Evolutionary conservation across 2,329 filamentous ascomycete genomes (phyloP), one percentile per base, ranked within the genome.

Genomic region (Pleurostoma richardsiae): DNA sequence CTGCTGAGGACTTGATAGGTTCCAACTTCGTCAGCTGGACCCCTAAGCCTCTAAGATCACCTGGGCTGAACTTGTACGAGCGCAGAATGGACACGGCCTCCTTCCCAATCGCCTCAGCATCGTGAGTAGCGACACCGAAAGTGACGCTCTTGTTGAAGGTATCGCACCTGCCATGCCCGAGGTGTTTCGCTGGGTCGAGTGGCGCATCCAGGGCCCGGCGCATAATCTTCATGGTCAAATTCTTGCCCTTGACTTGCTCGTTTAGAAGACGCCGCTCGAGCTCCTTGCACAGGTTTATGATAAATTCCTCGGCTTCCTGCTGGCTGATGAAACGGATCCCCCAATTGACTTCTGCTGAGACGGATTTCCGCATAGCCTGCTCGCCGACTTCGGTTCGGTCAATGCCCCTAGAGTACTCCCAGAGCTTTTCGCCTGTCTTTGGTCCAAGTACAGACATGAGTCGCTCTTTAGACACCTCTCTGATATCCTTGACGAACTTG

Each of bases 271-370:
- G 80, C 47, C 84, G 85, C 56, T 91, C 84, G 5, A 99, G 70
- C 64, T 99, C 94, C 47, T 85, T 85, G 59, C 88, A 94, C 0
- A 99, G 71, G 54, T 88, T 94, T 51, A 82, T 73, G 30, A 97
- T 78, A 62, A 99, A 99, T 53, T 95, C 89, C 49, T 97, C 92
- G 0, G 90, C 91, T 65, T 99, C 92, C n/a, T 81, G 77, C 59
- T 96, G 90, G 50, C 79, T 95, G 55, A 94, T 82, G 61, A 99
- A 99, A 5, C 94, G 84, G 47, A 99, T 95, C 3, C 95, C 94
- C 94, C 94, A 99, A 58, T 94, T 99, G 52, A 99, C 90, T 63
- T 99, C 94, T 1, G 92, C 92, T 2, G 94, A 97, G 0, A 99
- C 90, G 0, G 92, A 97, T 61, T 97, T 99, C 45, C 94, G 83